Evolutionary conservation across 768 basidiomycete species (phyloP).

Genomic region (Clathrus columnatus): DNA sequence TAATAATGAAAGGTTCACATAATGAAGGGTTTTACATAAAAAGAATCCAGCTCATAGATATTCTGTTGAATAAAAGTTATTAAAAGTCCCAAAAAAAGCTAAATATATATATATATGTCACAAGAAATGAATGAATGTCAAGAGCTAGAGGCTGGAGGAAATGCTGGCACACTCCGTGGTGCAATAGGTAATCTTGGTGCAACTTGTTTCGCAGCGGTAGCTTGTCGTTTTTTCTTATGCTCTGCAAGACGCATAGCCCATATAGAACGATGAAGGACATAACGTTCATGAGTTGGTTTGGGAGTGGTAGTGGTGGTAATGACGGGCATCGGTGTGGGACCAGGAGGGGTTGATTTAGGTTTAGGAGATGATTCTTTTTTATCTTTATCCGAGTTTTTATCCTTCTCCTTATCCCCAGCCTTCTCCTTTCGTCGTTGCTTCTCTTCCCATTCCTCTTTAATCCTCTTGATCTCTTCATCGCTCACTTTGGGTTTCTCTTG

Average conservation of each 20-base stretch:
- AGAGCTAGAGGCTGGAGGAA: background rate
- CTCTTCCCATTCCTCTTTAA: conserved; percentile 75
- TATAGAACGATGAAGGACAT: conserved; percentile 72
- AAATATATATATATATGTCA: too few relatives aligned
- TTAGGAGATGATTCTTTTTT: conserved; percentile 26
- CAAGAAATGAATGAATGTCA: too few relatives aligned
- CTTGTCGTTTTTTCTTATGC: conserved; percentile 60
- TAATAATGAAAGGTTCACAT: background rate
- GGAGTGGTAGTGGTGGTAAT: conserved; percentile 12
- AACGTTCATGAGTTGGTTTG: conserved; percentile 51
- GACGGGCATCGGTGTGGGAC: conserved; percentile 28
- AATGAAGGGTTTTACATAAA: too few relatives aligned
- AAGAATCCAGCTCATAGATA: too few relatives aligned
- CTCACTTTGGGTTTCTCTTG: conserved; percentile 32
- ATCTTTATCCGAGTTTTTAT: conserved; percentile 25
- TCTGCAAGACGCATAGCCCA: conserved; percentile 74
- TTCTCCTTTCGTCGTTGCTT: conserved; percentile 56
- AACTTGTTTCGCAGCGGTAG: conserved; percentile 57
- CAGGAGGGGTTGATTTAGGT: conserved; percentile 16
- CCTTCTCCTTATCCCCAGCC: conserved; percentile 38
- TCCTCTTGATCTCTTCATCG: conserved; percentile 67
- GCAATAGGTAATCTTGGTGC: conserved; percentile 64
- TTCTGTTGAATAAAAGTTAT: too few relatives aligned
- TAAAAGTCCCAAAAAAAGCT: too few relatives aligned
- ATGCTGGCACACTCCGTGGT: conserved; percentile 25